These are phyloP conservation scores for Jackrogersella minutella DNA, from an alignment of 495 filamentous ascomycete species.

Conservation along the genomic window DNA sequence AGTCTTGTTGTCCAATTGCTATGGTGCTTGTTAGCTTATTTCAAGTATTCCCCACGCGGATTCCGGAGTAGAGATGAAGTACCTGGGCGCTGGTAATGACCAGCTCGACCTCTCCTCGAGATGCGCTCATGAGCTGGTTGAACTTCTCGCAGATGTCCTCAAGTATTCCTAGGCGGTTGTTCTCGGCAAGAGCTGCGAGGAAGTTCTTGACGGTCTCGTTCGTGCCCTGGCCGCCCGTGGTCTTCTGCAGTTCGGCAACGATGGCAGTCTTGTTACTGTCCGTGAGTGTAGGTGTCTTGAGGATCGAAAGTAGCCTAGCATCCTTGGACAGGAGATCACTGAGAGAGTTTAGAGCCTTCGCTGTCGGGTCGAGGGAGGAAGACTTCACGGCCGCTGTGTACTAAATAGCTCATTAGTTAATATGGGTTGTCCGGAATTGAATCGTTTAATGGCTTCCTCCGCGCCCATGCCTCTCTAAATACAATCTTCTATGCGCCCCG, in stretches of 20 bases:
- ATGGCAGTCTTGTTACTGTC: constrained; percentile 82
- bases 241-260: constrained; percentile 83
- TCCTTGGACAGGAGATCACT: constrained; percentile 78
- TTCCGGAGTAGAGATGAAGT: constrained; percentile 24
- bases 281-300: constrained; percentile 81
- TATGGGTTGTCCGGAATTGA: constrained; percentile 8
- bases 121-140: constrained; percentile 81
- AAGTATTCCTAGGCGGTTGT: constrained; percentile 90
- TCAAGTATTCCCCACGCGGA: constrained; percentile 15
- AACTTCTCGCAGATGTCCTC: constrained; percentile 89
- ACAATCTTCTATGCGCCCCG: not conserved
- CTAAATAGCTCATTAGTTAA: constrained; percentile 64
- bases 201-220: constrained; percentile 92
- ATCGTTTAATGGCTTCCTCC: not conserved
- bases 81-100: constrained; percentile 89
- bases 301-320: constrained; percentile 75
- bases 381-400: constrained; percentile 95
- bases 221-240: constrained; percentile 71
- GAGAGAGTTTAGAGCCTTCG: constrained; percentile 76
- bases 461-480: constrained; percentile 16
- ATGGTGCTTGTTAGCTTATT: constrained; percentile 30
- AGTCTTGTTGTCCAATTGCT: constrained; percentile 89
- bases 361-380: constrained; percentile 78
- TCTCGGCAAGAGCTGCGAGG: constrained; percentile 85
- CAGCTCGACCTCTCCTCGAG: constrained; percentile 92